phyloP scores from a whole-genome alignment of 2,329 filamentous ascomycete genomes.

The Blastomyces parvus region DNA sequence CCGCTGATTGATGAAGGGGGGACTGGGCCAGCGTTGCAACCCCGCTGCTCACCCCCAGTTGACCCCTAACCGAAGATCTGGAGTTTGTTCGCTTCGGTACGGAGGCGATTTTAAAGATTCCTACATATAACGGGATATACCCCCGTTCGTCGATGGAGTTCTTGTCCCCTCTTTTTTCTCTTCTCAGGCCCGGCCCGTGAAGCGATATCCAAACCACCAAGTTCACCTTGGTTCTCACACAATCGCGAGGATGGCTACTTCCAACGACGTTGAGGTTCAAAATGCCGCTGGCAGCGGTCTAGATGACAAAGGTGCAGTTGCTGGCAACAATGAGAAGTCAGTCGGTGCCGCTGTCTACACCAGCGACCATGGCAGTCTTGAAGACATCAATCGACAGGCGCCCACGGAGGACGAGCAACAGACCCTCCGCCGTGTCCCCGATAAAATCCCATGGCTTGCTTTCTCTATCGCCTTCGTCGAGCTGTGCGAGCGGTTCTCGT shows the following conservation, averaged over 20 bases:
- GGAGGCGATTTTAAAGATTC: neutral
- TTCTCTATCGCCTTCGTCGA: conserved; percentile 65
- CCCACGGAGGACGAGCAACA: conserved; percentile 29
- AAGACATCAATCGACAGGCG: conserved; percentile 10
- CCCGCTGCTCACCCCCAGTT: neutral
- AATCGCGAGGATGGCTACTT: conserved; percentile 3
- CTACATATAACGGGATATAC: conserved; percentile 2
- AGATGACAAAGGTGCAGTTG: neutral
- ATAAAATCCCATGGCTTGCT: conserved; percentile 50
- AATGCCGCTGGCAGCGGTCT: neutral
- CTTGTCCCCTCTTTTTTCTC: neutral
- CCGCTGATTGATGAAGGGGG: neutral
- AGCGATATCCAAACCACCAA: neutral
- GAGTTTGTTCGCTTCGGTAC: neutral
- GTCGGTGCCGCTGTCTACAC: conserved; percentile 4
- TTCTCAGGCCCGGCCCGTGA: neutral
- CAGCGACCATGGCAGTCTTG: conserved; percentile 14
- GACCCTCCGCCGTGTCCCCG: conserved; percentile 29
- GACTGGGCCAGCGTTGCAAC: neutral
- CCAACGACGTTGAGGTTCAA: conserved; percentile 1
- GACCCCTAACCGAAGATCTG: neutral
- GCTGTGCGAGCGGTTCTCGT: conserved; percentile 66
- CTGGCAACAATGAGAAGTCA: conserved; percentile 13
- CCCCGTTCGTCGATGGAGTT: neutral
- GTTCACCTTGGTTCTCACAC: neutral